These are phyloP conservation scores for Trichomonas gallinae DNA, from an alignment of 208 protist genomes.

Conservation along the genomic window DNA sequence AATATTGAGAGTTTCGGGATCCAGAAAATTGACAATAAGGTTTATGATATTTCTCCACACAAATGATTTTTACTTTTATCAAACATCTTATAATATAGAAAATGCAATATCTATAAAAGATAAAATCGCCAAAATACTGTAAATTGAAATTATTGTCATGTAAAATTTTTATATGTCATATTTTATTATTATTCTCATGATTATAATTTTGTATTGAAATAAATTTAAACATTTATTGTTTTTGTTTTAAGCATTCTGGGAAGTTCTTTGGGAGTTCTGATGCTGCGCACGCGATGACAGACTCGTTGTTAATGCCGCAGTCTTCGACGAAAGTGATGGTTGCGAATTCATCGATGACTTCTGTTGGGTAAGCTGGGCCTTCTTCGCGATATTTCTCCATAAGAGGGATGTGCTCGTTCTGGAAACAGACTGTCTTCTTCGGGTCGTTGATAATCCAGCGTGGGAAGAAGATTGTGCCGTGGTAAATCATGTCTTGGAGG, in stretches of 20 bases:
- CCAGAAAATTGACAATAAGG: too few relatives aligned
- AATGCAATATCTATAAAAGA: too few relatives aligned
- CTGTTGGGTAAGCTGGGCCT: background rate
- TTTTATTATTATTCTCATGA: too few relatives aligned
- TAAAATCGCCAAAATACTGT: too few relatives aligned
- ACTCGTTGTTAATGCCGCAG: background rate
- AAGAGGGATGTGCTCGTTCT: background rate
- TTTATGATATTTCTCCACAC: too few relatives aligned
- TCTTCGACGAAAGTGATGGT: background rate
- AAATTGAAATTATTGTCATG: background rate
- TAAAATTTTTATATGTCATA: background rate
- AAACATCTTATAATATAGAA: too few relatives aligned
- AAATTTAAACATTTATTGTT: background rate
- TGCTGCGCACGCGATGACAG: background rate
- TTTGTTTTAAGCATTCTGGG: background rate
- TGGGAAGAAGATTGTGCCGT: constrained; percentile 8
- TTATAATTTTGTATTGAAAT: too few relatives aligned
- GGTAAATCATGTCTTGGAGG: background rate
- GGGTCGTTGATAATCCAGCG: background rate
- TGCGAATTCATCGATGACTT: background rate
- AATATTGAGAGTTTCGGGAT: too few relatives aligned
- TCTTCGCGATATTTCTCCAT: background rate
- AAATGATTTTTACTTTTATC: too few relatives aligned
- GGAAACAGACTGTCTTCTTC: constrained; percentile 7
- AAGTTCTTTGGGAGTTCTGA: background rate